Evolutionary conservation across 257 asterid genomes (phyloP), one percentile per base, ranked within the genome.

Genomic region (Hygrophila difformis): DNA sequence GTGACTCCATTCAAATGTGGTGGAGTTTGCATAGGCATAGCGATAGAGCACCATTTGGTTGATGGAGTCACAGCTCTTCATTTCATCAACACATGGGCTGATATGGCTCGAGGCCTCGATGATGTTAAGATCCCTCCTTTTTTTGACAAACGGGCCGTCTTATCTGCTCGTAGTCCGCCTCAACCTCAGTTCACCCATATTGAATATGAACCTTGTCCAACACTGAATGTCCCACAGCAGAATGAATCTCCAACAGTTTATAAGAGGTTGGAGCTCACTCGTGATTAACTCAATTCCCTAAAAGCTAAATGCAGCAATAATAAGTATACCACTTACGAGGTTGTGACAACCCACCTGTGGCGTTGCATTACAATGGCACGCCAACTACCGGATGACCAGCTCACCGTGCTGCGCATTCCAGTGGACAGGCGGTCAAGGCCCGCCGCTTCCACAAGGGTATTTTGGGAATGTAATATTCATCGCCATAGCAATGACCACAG

Each of bases 31-130:
- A n/a, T n/a, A n/a, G n/a, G n/a, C n/a, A 96, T 86, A 0, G 96
- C 94, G 1, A 91, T 82, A 94, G 92, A 91, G 50, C 99, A 91
- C 56, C 95, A 86, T 1, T 89, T 49, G 0, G 95, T 96, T 0
- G 99, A 91, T 41, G 99, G 99, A 6, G 75, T 86, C 47, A 79
- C 99, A 1, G 99, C 94, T 11, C 93, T 91, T 37, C 99, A 91
- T 60, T 91, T 86, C 74, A n/a, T n/a, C n/a, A n/a, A n/a, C n/a
- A n/a, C n/a, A n/a, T n/a, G n/a, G n/a, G n/a, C n/a, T n/a, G n/a
- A 78, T 86, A 75, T 82, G 82, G 87, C 98, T 15, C 87, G 95
- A 0, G 95, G 96, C 9, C 81, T 79, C 18, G n/a, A n/a, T n/a
- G 84, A 75, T 60, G 41, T 85, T 26, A 68, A 82, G 6, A 24